phyloP scores from a whole-genome alignment of 2,329 filamentous ascomycete genomes.

The Pseudopyrenochaeta lycopersici region DNA sequence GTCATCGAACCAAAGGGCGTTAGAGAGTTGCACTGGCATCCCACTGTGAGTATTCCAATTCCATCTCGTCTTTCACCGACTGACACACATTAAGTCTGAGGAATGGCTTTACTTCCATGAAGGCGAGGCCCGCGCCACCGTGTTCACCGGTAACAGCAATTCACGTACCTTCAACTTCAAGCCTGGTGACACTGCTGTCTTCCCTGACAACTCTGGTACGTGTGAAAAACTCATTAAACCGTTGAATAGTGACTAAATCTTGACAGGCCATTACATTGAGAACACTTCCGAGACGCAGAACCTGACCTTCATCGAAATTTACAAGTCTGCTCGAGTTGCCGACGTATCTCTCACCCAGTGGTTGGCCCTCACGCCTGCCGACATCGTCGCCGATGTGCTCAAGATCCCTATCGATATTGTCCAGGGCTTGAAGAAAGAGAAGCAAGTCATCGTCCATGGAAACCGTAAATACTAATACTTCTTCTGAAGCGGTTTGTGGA shows the following conservation, averaged over 20 bases:
- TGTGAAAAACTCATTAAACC: not conserved
- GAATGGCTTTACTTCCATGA: conserved; percentile 78
- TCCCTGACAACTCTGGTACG: conserved; percentile 70
- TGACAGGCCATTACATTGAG: conserved; percentile 70
- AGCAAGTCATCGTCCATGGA: conserved; percentile 62
- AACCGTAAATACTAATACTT: not conserved
- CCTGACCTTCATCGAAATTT: conserved; percentile 74
- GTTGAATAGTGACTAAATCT: conserved; percentile 1
- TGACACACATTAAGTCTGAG: conserved; percentile 51
- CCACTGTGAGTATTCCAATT: conserved; percentile 60
- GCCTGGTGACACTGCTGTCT: conserved; percentile 73
- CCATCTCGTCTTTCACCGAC: not conserved
- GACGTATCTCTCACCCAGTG: conserved; percentile 75
- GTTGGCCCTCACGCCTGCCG: conserved; percentile 72
- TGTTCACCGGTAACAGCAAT: conserved; percentile 69
- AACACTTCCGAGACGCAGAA: conserved; percentile 71
- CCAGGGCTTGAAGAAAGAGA: conserved; percentile 68
- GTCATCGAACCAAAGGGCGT: conserved; percentile 70
- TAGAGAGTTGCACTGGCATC: conserved; percentile 75
- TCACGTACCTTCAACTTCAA: conserved; percentile 73
- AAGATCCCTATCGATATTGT: conserved; percentile 68
- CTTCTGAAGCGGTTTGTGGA: not conserved
- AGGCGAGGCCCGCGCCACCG: conserved; percentile 68
- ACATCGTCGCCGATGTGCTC: conserved; percentile 68
- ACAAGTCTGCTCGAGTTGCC: conserved; percentile 72